Base-by-base conservation (phyloP, 2,329 filamentous ascomycete genomes). In the Dactylellina sp. region DNA sequence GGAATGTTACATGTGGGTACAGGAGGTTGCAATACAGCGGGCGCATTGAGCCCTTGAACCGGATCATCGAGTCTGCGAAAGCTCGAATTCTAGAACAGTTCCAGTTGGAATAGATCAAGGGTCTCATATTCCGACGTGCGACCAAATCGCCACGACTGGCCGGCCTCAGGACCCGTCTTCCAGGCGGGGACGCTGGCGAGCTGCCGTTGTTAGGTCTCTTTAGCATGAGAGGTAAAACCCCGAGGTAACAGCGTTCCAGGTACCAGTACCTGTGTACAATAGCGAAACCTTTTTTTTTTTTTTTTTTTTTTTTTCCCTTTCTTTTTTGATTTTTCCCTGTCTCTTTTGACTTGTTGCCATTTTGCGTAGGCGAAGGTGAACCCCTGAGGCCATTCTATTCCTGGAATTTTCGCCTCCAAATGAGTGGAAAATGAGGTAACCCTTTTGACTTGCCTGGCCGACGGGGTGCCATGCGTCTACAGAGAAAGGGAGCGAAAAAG, bases 361-460 rank as follows among this genome's bases (percentile, higher is more conserved):
- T 64, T 64, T 55, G 60, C 60, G 60, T 56, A 62, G 57, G 64
- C 55, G 57, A 57, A 71, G 25, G 56, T 60, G 49, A 59, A 61
- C 68, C 68, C 68, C 68, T 72, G 68, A 72, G 61, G 60, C 68
- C 68, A 72, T 60, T 65, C 68, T 72, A 72, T 72, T 72, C 68
- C 68, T 72, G 68, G 68, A 72, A 65, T 64, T 42, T 64, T 64
- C 52, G 66, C 59, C 66, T 59, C 52, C 59, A 47, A 72, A 32
- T n/a, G 35, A 60, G 44, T 20, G 47, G 25, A 52, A 50, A 60
- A 61, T 53, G 44, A 52, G 60, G 46, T 61, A 53, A 60, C 60
- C 57, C 50, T 24, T 61, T 70, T 70, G 60, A 46, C 64, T 53
- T 70, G 64, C 32, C 16, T 18, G 9, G 49, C 46, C 49, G 14